Base-by-base conservation (phyloP, 2,329 filamentous ascomycete genomes). In the Coccinonectria pachysandricola region DNA sequence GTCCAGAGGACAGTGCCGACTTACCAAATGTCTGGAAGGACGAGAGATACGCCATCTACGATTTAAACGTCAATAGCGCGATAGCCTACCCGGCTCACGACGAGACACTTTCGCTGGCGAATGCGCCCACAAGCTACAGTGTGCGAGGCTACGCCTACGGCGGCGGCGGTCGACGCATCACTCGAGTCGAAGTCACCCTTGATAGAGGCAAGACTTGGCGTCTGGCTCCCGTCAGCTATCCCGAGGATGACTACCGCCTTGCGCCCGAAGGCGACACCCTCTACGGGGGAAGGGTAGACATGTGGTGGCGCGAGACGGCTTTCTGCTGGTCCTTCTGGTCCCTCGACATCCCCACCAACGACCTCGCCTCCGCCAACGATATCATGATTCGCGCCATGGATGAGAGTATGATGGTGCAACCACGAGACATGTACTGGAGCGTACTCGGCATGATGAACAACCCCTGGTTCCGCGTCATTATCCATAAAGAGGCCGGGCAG, bases 401-500 rank as follows among this genome's bases (percentile, higher is more conserved):
- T 42, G 87, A 94, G 39, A 71, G 78, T 28, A 79, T 94, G 72
- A 83, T 81, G 53, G 62, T 83, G 0, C 85, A 93, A 50, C 87
- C 87, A 4, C 69, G 83, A 35, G 87, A 95, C 45, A 91, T 94
- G 83, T 94, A 94, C 57, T 95, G 87, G 87, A 86, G 75, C 34
- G 85, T 93, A 3, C 60, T 94, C 19, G 86, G 87, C 0, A 95
- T 95, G 87, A 94, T 95, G 87, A 94, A 94, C 56, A 94, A 94
- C 43, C 82, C 84, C 0, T 95, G 87, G 87, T 95, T 80, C 52
- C 69, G 87, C 5, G 70, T 95, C 1, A 72, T 76, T 2, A 80
- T 95, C 28, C 71, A 74, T 27, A 76, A 75, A 30, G 76, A 87
- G 33, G 65, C 63, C 1, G 32, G 46, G 21, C 54, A 48, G 6